Percentiles rank a stretch among this genome's conserved stretches.
These are phyloP conservation scores for Trypanosoma conorhini DNA, from an alignment of 208 protist species.

Conservation along the genomic window DNA sequence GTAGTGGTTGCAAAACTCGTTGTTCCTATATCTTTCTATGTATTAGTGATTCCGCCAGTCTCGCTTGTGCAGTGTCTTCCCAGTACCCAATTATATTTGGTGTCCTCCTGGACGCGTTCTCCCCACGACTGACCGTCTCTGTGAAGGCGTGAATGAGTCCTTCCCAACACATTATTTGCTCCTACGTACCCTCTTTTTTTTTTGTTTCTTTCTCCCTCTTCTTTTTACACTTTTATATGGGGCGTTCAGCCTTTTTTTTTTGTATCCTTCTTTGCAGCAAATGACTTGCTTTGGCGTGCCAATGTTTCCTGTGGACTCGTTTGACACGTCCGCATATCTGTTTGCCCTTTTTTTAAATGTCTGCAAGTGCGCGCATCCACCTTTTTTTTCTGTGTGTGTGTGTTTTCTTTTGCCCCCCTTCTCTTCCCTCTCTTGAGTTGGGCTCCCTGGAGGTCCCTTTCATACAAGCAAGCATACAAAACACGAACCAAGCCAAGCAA, in stretches of 20 bases:
- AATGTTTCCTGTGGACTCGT: background rate
- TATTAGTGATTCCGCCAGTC: background rate
- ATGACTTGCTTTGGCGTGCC: background rate
- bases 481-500: background rate
- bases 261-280: background rate
- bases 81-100: background rate
- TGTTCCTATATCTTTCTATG: background rate
- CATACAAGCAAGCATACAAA: background rate
- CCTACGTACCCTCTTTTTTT: background rate
- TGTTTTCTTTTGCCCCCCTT: background rate
- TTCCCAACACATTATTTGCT: background rate
- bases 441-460: background rate
- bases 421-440: background rate
- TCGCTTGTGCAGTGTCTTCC: background rate
- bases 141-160: background rate
- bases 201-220: slow-evolving; percentile 12
- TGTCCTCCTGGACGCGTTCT: background rate
- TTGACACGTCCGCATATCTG: background rate
- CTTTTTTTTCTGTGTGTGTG: background rate
- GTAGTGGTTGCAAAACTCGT: too few relatives aligned
- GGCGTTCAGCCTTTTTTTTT: slow-evolving; percentile 26
- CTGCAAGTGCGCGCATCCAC: too few relatives aligned
- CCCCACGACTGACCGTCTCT: background rate
- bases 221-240: slow-evolving; percentile 1
- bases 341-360: background rate